These are phyloP conservation scores for Mycena belliarum DNA, from an alignment of 768 basidiomycete species.

Conservation along the genomic window DNA sequence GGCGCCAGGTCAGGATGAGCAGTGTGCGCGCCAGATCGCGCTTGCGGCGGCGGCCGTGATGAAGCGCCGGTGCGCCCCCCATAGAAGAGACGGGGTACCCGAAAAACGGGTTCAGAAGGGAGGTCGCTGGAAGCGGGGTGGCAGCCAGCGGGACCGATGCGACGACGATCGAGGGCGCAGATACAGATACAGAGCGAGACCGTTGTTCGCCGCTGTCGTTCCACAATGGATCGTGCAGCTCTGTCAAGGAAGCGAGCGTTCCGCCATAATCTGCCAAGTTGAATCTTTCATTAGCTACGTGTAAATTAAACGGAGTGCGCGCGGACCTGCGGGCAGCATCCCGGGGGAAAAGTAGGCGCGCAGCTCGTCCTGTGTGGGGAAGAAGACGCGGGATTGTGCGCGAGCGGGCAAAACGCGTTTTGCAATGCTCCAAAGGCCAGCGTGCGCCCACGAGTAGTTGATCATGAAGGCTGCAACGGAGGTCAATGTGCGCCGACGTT, in stretches of 20 bases:
- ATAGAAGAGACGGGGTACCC: conserved; percentile 60
- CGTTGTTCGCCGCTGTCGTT: conserved; percentile 12
- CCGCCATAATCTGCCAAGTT: conserved; percentile 67
- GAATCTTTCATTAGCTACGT: conserved; percentile 22
- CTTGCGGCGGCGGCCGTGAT: conserved; percentile 66
- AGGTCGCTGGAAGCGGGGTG: conserved; percentile 40
- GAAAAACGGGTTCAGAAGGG: conserved; percentile 70
- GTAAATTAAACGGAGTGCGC: conserved; percentile 7
- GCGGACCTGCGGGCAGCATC: conserved; percentile 59
- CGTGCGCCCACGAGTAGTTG: conserved; percentile 76
- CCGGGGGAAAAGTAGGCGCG: conserved; percentile 52
- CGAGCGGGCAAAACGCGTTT: conserved; percentile 67
- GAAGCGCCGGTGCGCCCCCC: conserved; percentile 43
- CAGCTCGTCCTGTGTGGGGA: conserved; percentile 58
- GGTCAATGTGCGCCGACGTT: background rate
- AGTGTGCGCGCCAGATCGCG: conserved; percentile 69
- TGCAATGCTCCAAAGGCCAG: conserved; percentile 63
- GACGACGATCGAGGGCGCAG: conserved; percentile 11
- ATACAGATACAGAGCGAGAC: conserved; percentile 15
- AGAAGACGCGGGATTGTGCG: conserved; percentile 64
- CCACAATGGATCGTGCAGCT: conserved; percentile 52
- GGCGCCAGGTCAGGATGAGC: conserved; percentile 61
- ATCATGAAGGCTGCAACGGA: conserved; percentile 58
- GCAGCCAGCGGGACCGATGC: conserved; percentile 11
- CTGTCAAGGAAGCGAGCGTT: conserved; percentile 49